A percentile compares a stretch with the other conserved stretches of the same genome.
Conservation (phyloP, 2,329 filamentous ascomycete genomes). For the Penicillium sp. region DNA sequence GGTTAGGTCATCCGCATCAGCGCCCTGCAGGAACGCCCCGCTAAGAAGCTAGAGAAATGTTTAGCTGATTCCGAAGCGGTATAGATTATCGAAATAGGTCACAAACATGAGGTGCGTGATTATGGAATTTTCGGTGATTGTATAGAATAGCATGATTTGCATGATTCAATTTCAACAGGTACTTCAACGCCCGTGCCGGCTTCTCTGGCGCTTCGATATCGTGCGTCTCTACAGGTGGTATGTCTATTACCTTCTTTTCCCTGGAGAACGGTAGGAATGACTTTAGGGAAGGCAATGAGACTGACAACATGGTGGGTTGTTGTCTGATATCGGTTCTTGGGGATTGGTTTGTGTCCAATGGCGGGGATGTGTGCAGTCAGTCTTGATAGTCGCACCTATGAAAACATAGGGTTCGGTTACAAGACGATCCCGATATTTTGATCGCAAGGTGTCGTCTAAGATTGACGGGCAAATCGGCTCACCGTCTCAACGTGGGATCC, state of each 20-base stretch:
- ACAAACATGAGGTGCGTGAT: conserved; percentile 72
- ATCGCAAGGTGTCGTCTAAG: background rate
- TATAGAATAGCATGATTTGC: conserved; percentile 83
- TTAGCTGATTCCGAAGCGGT: conserved; percentile 3
- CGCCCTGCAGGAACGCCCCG: conserved; percentile 83
- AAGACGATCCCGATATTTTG: background rate
- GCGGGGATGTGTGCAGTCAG: background rate
- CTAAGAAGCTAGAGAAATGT: conserved; percentile 60
- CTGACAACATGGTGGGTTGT: background rate
- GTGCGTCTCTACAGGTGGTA: conserved; percentile 71
- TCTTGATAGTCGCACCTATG: background rate
- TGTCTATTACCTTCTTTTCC: conserved; percentile 34
- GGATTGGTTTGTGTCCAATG: background rate
- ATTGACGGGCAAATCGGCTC: background rate
- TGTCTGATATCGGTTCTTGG: background rate
- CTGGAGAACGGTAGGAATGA: conserved; percentile 28
- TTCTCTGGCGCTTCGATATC: conserved; percentile 79
- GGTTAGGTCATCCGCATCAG: conserved; percentile 69
- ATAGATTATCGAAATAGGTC: background rate
- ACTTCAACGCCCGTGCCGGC: conserved; percentile 78
- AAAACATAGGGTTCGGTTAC: background rate
- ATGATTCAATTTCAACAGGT: conserved; percentile 88
- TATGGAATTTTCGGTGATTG: conserved; percentile 72
- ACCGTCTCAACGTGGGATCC: conserved; percentile 14
- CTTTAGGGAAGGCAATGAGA: conserved; percentile 26